A percentile compares a stretch with the other conserved stretches of the same genome.
phyloP scores from a whole-genome alignment of 1,284 basidiomycete species.

The Sanguinoderma infundibulare region DNA sequence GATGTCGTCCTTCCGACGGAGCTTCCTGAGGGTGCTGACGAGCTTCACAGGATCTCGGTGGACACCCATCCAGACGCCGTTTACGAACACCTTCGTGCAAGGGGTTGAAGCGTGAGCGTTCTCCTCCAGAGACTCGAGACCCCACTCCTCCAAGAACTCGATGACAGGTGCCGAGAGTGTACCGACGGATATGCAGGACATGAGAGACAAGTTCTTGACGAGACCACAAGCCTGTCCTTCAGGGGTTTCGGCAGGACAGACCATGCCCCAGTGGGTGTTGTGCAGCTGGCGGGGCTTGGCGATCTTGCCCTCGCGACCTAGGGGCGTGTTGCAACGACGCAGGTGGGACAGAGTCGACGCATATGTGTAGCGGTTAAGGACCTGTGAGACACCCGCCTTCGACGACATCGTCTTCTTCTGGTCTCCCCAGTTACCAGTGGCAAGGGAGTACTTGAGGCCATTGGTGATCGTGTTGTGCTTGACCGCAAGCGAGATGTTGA shows the following conservation, averaged over 20 bases:
- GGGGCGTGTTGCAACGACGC: conserved; percentile 97
- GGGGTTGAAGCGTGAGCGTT: conserved; percentile 83
- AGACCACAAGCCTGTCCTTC: conserved; percentile 99
- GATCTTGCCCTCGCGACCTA: conserved; percentile 98
- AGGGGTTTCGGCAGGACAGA: conserved; percentile 98
- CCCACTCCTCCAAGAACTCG: conserved; percentile 99
- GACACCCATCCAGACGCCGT: conserved; percentile 99
- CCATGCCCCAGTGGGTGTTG: conserved; percentile 99
- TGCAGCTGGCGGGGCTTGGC: conserved; percentile 99
- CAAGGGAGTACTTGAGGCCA: conserved; percentile 97
- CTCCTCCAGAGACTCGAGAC: conserved; percentile 90
- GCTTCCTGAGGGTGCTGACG: conserved; percentile 90
- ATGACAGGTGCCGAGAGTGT: conserved; percentile 96
- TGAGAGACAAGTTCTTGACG: conserved; percentile 97
- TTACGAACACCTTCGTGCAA: conserved; percentile 98
- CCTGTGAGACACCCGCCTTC: conserved; percentile 98
- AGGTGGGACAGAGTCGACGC: conserved; percentile 98
- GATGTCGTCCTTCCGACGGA: conserved; percentile 95
- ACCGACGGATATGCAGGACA: conserved; percentile 98
- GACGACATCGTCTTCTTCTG: conserved; percentile 98
- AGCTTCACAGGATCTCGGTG: conserved; percentile 94
- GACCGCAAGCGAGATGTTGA: conserved; percentile 91
- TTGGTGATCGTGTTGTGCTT: conserved; percentile 98
- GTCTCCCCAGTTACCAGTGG: conserved; percentile 99
- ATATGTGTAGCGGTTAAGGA: conserved; percentile 98